These are phyloP conservation scores for Mikania micrantha DNA, from an alignment of 129 eudicot species.

Conservation along the genomic window DNA sequence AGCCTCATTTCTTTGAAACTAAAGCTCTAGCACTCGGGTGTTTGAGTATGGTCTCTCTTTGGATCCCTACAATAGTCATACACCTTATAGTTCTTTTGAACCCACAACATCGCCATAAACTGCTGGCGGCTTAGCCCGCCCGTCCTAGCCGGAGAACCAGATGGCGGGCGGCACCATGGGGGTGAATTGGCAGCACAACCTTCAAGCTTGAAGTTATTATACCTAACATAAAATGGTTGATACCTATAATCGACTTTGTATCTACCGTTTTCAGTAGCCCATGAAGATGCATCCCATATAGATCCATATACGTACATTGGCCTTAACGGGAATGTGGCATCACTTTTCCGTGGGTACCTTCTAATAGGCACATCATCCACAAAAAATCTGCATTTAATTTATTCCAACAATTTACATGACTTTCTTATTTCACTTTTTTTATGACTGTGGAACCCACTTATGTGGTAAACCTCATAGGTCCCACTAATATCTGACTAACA, in stretches of 20 bases:
- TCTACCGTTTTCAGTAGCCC: conserved; percentile 89
- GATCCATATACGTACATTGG: conserved; percentile 81
- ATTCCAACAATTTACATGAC: conserved; percentile 1
- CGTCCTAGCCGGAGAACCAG: conserved; percentile 42
- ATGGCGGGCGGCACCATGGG: conserved; percentile 42
- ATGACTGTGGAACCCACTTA: too few species aligned
- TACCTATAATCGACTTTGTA: conserved; percentile 68
- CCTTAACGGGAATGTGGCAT: conserved; percentile 60
- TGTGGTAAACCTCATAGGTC: too few species aligned
- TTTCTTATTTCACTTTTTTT: too few species aligned
- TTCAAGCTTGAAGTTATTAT: conserved; percentile 56
- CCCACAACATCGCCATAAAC: conserved; percentile 49
- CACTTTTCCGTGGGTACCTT: conserved; percentile 64
- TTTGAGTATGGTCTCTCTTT: conserved; percentile 56
- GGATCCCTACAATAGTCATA: conserved; percentile 79
- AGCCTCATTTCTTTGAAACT: conserved; percentile 1
- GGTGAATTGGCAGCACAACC: conserved; percentile 43
- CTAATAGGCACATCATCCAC: conserved; percentile 92
- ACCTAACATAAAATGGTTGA: conserved; percentile 65
- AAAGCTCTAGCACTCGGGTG: conserved; percentile 62
- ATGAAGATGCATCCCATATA: conserved; percentile 91
- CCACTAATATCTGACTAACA: too few species aligned
- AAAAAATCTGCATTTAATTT: conserved; percentile 64
- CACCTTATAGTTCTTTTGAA: conserved; percentile 45
- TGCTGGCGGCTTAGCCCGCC: conserved; percentile 70